Percentiles rank a stretch among this genome's conserved stretches.
These are phyloP conservation scores for Cyberlindnera subsufficiens DNA, from an alignment of 805 yeast species.

Conservation along the genomic window DNA sequence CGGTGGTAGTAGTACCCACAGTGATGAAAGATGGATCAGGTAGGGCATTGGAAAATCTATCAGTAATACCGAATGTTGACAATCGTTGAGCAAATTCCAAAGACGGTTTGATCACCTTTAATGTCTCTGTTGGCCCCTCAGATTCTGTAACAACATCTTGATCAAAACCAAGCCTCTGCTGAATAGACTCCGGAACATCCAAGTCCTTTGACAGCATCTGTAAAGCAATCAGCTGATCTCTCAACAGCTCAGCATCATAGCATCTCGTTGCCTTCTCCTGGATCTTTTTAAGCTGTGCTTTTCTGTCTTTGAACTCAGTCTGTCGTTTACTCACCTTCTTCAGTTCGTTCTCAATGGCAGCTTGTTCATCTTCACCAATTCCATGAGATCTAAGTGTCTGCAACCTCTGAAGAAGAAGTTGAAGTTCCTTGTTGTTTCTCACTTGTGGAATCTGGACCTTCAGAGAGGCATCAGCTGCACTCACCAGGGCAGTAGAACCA, in stretches of 20 bases:
- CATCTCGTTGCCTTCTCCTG: slow-evolving; percentile 10
- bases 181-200: slow-evolving; percentile 53
- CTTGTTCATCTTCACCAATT: slow-evolving; percentile 28
- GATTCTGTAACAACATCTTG: not conserved
- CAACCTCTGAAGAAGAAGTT: slow-evolving; percentile 14
- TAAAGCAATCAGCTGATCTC: slow-evolving; percentile 56
- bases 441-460: not conserved
- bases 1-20: slow-evolving; percentile 40
- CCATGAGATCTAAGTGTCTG: slow-evolving; percentile 11
- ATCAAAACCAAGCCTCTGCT: slow-evolving; percentile 28
- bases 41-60: slow-evolving; percentile 24
- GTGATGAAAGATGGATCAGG: slow-evolving; percentile 29
- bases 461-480: too few relatives aligned
- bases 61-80: slow-evolving; percentile 24
- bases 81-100: slow-evolving; percentile 26
- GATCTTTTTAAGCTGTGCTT: slow-evolving; percentile 18
- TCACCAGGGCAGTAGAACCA: too few relatives aligned
- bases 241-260: slow-evolving; percentile 42
- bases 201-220: slow-evolving; percentile 61
- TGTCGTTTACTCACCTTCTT: slow-evolving; percentile 36
- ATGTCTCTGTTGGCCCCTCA: not conserved
- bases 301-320: slow-evolving; percentile 26
- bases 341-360: slow-evolving; percentile 38
- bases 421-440: slow-evolving; percentile 9
- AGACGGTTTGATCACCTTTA: slow-evolving; percentile 23